Evolutionary conservation across 257 asterid species (phyloP), one percentile per base, ranked within the genome.

Genomic region (Lithospermum erythrorhizon): DNA sequence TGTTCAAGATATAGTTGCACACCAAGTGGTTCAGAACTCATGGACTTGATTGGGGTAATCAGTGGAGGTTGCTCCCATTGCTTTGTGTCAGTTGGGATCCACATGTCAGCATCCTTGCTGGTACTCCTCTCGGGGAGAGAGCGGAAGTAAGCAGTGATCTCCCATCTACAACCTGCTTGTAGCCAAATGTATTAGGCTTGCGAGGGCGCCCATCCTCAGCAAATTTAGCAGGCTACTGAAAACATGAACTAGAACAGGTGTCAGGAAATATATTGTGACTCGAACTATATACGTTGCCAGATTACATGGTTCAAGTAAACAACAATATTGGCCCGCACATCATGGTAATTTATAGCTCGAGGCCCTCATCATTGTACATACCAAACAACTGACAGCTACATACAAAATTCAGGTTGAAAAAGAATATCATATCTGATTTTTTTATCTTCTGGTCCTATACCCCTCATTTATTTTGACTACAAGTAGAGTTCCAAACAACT

Each of bases 141-240:
- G 1, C 82, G 84, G 45, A 90, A 87, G 68, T 85, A 90, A 58
- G 80, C 91, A 2, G 82, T 82, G 70, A 90, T 83, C 63, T 90
- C 98, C 98, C 96, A 90, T 80, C 89, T 87, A 79, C 94, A 87
- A 72, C 81, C 98, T 87, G 69, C 65, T 30, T 14, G 61, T 21
- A 52, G 59, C 58, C 35, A 54, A 54, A 62, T 60, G 13, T 41
- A 17, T 35, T 23, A 53, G 16, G 30, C 49, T 27, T 25, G 32
- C 16, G 25, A 53, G 57, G 15, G 0, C n/a, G 10, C 21, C 22
- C 23, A 53, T 53, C 21, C n/a, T n/a, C n/a, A n/a, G n/a, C n/a
- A n/a, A 53, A 53, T n/a, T 52, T 27, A n/a, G 3, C 13, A 41
- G 49, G 49, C 17, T 3, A 1, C 14, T 41, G 18, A 41, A 18